Evolutionary conservation across 2,329 filamentous ascomycete species (phyloP), one percentile per base, ranked within the genome.

Genomic region (Talaromyces sp.): DNA sequence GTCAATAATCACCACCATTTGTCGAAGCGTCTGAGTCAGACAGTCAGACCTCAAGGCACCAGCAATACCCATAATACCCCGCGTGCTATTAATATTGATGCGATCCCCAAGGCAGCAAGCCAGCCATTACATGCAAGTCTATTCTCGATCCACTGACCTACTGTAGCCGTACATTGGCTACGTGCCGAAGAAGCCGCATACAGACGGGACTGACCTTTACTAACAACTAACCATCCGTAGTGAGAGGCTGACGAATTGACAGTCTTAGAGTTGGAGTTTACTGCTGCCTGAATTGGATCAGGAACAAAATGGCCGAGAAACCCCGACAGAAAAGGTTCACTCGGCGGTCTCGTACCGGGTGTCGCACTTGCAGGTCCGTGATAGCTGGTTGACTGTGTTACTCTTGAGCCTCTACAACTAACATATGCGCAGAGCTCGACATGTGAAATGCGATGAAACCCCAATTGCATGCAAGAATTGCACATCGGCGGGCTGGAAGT

Each of bases 361-460:
- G 60, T 28, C 60, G 52, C 30, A 62, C 60, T 3, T 62, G 60
- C 36, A 56, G 60, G 60, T 62, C 11, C 19, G 60, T 55, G 36
- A n/a, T 30, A 28, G 42, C 19, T 32, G 30, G 25, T 19, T 6
- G 13, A 4, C 17, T 10, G 4, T 22, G 32, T 9, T 5, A 11
- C 17, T 32, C 5, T 28, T 25, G 15, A 19, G 7, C 13, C 11
- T 47, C 9, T 17, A n/a, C 19, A 33, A n/a, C 19, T 27, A 8
- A 49, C 36, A 42, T 15, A 27, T 33, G 3, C 28, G 5, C n/a
- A 66, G 65, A 28, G 27, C 55, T 10, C 60, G 64, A 25, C 65
- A 62, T 51, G 33, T 67, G 8, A 65, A 64, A 55, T 67, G 64
- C 44, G 64, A 65, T 9, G 65, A 67, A 47, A 63, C 64, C 1